phyloP scores from a whole-genome alignment of 805 yeast species.

The Teunomyces aglyptinius region DNA sequence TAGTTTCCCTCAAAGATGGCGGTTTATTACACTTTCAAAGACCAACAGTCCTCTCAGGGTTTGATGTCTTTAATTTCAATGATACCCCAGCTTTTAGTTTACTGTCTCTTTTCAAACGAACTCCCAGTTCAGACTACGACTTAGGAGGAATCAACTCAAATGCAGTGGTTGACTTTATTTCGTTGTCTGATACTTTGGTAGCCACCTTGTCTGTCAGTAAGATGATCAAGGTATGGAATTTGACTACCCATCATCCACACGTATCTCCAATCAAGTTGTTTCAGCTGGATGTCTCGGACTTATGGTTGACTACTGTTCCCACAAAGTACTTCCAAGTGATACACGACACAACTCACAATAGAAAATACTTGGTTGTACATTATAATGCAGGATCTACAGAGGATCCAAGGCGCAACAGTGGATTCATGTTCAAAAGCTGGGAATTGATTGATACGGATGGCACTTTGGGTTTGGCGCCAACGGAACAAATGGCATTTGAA shows the following conservation, averaged over 20 bases:
- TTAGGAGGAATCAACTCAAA: conserved; percentile 39
- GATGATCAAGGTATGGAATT: conserved; percentile 59
- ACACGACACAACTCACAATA: conserved; percentile 4
- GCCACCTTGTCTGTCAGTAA: conserved; percentile 56
- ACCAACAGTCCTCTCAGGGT: conserved; percentile 21
- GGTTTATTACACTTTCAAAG: conserved; percentile 60
- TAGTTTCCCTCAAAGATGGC: conserved; percentile 74
- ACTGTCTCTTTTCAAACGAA: conserved; percentile 18
- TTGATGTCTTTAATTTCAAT: conserved; percentile 50
- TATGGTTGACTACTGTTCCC: conserved; percentile 32
- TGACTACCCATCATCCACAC: conserved; percentile 32
- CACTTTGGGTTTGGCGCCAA: conserved; percentile 8
- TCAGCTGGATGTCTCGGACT: conserved; percentile 11
- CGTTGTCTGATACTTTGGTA: conserved; percentile 34
- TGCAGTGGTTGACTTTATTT: conserved; percentile 42
- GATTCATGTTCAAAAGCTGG: conserved; percentile 24
- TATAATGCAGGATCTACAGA: conserved; percentile 14
- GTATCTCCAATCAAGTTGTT: conserved; percentile 15
- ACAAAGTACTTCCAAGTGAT: conserved; percentile 27
- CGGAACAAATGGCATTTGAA: conserved; percentile 17
- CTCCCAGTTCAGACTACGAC: conserved; percentile 16
- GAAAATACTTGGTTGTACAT: conserved; percentile 17
- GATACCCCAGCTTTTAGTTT: conserved; percentile 41
- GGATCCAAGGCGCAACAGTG: conserved; percentile 5
- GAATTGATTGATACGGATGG: conserved; percentile 13